Base-by-base conservation (phyloP, 208 protist species). In the Trypanosoma melophagium region DNA sequence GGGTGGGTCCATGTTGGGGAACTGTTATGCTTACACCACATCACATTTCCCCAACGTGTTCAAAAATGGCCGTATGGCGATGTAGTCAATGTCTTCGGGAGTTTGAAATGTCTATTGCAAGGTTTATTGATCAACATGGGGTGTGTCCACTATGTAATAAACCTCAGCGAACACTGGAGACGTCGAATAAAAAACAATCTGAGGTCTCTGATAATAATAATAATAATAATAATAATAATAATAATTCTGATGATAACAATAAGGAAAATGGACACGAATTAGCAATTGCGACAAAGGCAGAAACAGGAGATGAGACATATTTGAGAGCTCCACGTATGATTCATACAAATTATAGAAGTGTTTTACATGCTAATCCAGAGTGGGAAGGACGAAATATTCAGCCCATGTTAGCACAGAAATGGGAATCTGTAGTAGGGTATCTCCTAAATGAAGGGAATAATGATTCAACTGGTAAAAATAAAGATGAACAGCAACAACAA, bases 1-100 rank as follows among this genome's bases (percentile, higher is more conserved):
- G 90, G 90, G 87, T 96, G 3, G 87, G 87, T 3, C 87, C 85
- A 22, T 93, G 85, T 74, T 93, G 90, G 87, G 90, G 90, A 3
- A 82, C 80, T 7, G 84, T 92, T n/a, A 90, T 93, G 85, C 77
- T 90, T 54, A 93, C 87, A 14, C 90, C 90, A 0, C 76, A 72
- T 54, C 86, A 91, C 63, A 49, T 93, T 21, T 71, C 80, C 7
- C 86, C 86, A 13, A 74, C 90, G 25, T 89, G 87, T 52, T 22
- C 51, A 21, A 88, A 90, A 59, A 81, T 80, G 72, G 87, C 87
- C 0, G 86, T 94, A 19, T 96, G 90, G 90, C 87, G 86, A 47
- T 96, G 90, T 74, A 86, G 84, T 14, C 52, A 76, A 22, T 96
- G 90, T 51, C 64, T 87, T 47, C 63, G 86, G 60, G 86, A 96